These are phyloP conservation scores for Podochytrium sp. DNA, from an alignment of 192 early-diverging fungal species.

Conservation along the genomic window DNA sequence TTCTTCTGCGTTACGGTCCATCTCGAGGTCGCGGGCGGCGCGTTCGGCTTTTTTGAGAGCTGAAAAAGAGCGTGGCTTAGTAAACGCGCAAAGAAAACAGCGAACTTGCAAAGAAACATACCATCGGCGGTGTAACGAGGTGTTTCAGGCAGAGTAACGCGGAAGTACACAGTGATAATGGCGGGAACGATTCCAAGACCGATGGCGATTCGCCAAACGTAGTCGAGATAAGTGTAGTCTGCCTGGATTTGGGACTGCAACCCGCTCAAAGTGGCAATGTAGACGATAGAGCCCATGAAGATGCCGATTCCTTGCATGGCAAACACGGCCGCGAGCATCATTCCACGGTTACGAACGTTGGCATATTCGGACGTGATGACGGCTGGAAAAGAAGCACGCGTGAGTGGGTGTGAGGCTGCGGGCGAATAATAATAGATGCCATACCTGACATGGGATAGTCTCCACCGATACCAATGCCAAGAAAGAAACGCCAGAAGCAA, in stretches of 20 bases:
- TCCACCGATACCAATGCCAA: conserved; percentile 92
- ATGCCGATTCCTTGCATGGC: conserved; percentile 94
- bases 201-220: conserved; percentile 89
- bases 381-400: too few species aligned
- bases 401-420: too few species aligned
- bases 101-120: too few species aligned
- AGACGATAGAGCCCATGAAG: conserved; percentile 76
- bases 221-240: conserved; percentile 69
- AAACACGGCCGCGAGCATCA: conserved; percentile 86
- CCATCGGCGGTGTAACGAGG: conserved; percentile 77
- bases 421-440: too few species aligned
- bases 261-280: conserved; percentile 68
- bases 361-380: conserved; percentile 94
- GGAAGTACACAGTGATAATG: conserved; percentile 85
- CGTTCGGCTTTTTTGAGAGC: too few species aligned
- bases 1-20: too few species aligned
- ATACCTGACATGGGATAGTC: conserved; percentile 95
- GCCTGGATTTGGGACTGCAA: conserved; percentile 70
- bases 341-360: conserved; percentile 76
- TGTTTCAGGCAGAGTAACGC: conserved; percentile 86
- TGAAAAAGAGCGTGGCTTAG: too few species aligned
- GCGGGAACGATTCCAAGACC: conserved; percentile 85
- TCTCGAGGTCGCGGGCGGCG: too few species aligned
- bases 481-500: conserved; percentile 86
- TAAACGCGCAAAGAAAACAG: too few species aligned